Conservation (phyloP, 768 basidiomycete species). For the Coprinopsis strossmayeri region DNA sequence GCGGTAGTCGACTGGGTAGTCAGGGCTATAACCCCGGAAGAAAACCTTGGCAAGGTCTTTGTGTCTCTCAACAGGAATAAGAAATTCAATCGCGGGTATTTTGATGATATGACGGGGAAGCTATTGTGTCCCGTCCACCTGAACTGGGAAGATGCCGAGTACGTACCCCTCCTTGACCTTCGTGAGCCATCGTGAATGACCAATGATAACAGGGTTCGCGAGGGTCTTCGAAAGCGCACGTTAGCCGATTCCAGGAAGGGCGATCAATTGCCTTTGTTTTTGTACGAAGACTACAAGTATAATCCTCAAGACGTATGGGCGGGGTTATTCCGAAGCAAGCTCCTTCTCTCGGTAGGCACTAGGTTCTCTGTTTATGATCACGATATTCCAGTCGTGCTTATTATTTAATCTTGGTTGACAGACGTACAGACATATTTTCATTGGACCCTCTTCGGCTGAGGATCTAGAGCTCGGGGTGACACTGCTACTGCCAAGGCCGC, state of each 20-base stretch:
- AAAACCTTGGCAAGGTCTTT: no score
- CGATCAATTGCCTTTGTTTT: conserved; percentile 14
- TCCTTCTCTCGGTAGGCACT: conserved; percentile 7
- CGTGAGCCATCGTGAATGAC: neutral
- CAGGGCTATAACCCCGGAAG: conserved; percentile 13
- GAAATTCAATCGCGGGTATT: conserved; percentile 12
- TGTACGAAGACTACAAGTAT: conserved; percentile 14
- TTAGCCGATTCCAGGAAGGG: conserved; percentile 8
- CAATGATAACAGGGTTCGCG: conserved; percentile 5
- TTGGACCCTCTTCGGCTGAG: no score
- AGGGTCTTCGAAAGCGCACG: conserved; percentile 2
- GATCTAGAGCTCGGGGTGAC: conserved; percentile 7
- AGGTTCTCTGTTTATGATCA: neutral
- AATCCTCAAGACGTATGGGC: conserved; percentile 15
- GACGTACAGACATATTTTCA: conserved; percentile 12
- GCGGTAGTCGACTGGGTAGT: conserved; percentile 15
- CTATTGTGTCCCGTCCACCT: conserved; percentile 17
- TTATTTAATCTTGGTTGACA: neutral
- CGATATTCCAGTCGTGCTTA: neutral
- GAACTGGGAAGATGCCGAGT: conserved; percentile 17
- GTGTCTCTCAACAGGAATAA: conserved; percentile 12
- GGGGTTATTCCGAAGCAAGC: conserved; percentile 8
- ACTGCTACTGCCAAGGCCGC: conserved; percentile 3
- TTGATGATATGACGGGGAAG: conserved; percentile 15
- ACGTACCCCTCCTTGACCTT: neutral